Evolutionary conservation across 805 yeast genomes (phyloP), one percentile per base, ranked within the genome.

Genomic region (Yarrowia hollandica): DNA sequence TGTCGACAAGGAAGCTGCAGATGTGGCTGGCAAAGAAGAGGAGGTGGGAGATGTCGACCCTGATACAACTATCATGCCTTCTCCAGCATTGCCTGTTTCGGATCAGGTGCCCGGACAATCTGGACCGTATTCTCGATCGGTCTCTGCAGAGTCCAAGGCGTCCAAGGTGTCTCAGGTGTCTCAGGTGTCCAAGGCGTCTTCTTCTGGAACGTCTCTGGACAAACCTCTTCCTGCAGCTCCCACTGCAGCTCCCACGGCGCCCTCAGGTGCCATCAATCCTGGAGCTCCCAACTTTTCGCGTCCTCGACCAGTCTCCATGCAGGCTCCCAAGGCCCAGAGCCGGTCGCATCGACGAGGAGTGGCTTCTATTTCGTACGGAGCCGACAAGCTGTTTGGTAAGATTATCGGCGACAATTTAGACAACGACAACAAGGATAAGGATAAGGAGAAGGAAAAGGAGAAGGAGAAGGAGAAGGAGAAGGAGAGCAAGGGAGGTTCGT

Each of bases 291-390:
- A 52, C 44, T 52, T 52, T 18, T 52, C 58, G 14, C 58, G 58
- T 3, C 58, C 58, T 5, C 23, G 58, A 25, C 58, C 58, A 2
- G 58, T 52, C 19, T 52, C 58, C 41, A 52, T 52, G 58, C 58
- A 52, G 19, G 58, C 58, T 3, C 58, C 58, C 44, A 52, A 52
- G 34, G 23, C 57, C 12, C 25, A 16, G 25, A 8, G 15, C 15
- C 41, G 56, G 33, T n/a, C 55, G 26, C 69, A 66, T 34, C 61
- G 63, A 6, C 63, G 69, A 18, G 68, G 63, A 4, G 59, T 64
- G 10, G 61, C 67, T 12, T 62, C 65, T 33, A 63, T 66, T 15
- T 66, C 69, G 1, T 66, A 64, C 46, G 67, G 68, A 7, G 68
- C 68, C 11, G 68, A 65, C 52, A 62, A 59, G 31, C 57, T 65